Conservation (phyloP, 192 early-diverging fungal genomes). For the Coemansia sp. region DNA sequence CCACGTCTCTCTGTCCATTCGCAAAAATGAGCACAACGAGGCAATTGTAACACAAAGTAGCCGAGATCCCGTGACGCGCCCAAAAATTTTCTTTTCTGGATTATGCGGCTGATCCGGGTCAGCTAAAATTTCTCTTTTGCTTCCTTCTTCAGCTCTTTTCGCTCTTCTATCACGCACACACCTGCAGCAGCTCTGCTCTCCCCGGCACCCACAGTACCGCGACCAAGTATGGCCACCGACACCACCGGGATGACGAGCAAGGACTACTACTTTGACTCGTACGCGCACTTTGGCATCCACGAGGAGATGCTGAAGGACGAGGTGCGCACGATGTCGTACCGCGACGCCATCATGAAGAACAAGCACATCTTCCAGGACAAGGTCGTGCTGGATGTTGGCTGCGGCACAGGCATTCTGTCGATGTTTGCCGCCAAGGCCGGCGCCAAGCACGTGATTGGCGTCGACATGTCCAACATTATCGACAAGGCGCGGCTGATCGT, state of each 20-base stretch:
- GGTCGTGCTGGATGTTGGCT: slow-evolving; percentile 98
- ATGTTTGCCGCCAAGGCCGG: slow-evolving; percentile 99
- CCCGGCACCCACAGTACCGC: not conserved
- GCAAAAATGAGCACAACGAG: not conserved
- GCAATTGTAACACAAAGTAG: not conserved
- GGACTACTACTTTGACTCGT: slow-evolving; percentile 99
- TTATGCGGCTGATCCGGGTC: slow-evolving; percentile 1
- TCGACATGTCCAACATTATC: slow-evolving; percentile 98
- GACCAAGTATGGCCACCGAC: slow-evolving; percentile 12
- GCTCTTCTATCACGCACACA: no score
- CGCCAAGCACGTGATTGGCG: slow-evolving; percentile 89
- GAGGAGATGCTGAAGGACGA: slow-evolving; percentile 99
- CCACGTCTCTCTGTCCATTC: slow-evolving; percentile 59
- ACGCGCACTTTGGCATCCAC: slow-evolving; percentile 90
- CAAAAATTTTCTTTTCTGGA: slow-evolving; percentile 3
- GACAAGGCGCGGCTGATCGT: slow-evolving; percentile 91
- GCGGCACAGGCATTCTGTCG: slow-evolving; percentile 96
- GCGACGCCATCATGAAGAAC: slow-evolving; percentile 93
- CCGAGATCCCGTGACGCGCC: not conserved
- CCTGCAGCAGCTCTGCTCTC: no score
- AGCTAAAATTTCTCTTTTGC: not conserved
- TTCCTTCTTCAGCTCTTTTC: not conserved
- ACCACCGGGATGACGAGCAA: slow-evolving; percentile 44
- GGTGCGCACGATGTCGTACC: slow-evolving; percentile 89
- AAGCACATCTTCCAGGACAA: slow-evolving; percentile 95